phyloP scores from a whole-genome alignment of 805 yeast species.

The Blastobotrys robertii region DNA sequence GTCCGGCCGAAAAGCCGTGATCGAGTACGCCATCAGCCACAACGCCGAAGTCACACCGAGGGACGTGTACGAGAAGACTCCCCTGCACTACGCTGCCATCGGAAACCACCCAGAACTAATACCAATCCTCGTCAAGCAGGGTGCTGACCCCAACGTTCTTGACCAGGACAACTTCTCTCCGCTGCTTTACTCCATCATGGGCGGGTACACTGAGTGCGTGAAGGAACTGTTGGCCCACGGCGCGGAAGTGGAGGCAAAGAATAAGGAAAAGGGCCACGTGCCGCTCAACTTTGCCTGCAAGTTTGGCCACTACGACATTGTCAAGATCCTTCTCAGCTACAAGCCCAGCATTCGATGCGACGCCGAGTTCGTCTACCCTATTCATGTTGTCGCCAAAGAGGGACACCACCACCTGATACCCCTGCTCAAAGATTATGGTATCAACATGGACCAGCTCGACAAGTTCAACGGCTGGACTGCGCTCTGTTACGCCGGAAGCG shows the following conservation, averaged over 20 bases:
- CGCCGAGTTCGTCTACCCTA: constrained; percentile 78
- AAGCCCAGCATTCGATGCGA: constrained; percentile 37
- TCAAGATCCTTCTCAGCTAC: constrained; percentile 47
- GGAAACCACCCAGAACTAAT: constrained; percentile 40
- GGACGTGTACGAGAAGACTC: constrained; percentile 54
- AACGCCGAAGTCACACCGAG: constrained; percentile 22
- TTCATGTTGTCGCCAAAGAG: constrained; percentile 80
- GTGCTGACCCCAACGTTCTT: constrained; percentile 27
- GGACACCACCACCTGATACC: constrained; percentile 67
- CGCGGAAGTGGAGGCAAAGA: constrained; percentile 28
- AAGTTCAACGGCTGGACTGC: constrained; percentile 92
- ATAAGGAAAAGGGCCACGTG: constrained; percentile 38
- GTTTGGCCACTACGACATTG: constrained; percentile 64
- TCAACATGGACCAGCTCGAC: constrained; percentile 69
- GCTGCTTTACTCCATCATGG: constrained; percentile 64
- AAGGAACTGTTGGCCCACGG: constrained; percentile 41
- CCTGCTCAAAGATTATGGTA: constrained; percentile 41
- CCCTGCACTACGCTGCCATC: constrained; percentile 75
- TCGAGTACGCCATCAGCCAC: constrained; percentile 24
- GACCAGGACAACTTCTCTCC: constrained; percentile 57
- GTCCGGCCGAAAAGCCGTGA: constrained; percentile 21
- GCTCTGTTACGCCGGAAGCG: constrained; percentile 77
- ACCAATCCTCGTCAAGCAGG: constrained; percentile 32
- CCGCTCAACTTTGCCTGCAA: constrained; percentile 80
- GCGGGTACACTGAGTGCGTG: constrained; percentile 49